phyloP scores from a whole-genome alignment of 192 early-diverging fungal species.

The Linnemannia elongata region DNA sequence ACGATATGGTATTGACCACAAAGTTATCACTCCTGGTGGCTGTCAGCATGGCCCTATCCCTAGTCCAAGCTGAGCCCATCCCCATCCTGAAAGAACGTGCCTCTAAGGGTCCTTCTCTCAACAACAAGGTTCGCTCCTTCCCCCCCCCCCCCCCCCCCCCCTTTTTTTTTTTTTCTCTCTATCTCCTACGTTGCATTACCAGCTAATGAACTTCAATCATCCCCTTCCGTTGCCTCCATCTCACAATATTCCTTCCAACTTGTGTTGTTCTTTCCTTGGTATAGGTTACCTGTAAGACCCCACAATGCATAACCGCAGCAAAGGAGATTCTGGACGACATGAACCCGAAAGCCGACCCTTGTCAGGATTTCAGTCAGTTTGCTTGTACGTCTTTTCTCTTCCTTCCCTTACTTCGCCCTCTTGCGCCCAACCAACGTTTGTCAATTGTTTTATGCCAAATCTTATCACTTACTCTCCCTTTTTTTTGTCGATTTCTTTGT shows the following conservation, averaged over 20 bases:
- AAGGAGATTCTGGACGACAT: conserved; percentile 60
- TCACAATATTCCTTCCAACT: neutral
- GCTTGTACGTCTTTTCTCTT: conserved; percentile 57
- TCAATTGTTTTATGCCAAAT: neutral
- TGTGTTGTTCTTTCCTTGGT: neutral
- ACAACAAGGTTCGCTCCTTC: too few relatives aligned
- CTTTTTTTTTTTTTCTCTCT: too few relatives aligned
- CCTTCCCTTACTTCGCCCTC: neutral
- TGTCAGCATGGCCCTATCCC: neutral
- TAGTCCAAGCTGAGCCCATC: neutral
- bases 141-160: too few relatives aligned
- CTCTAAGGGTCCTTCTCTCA: too few relatives aligned
- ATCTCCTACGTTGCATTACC: too few relatives aligned
- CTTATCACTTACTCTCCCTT: too few relatives aligned
- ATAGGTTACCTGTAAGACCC: conserved; percentile 54
- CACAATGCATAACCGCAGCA: conserved; percentile 63
- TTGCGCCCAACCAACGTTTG: too few relatives aligned
- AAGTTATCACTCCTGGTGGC: neutral
- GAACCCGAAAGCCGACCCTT: conserved; percentile 67
- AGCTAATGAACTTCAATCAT: too few relatives aligned
- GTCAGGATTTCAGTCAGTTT: conserved; percentile 73
- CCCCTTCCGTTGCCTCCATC: neutral
- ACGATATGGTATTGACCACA: neutral
- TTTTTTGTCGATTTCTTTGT: neutral
- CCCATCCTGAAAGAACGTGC: too few relatives aligned